Percentiles rank a stretch among this genome's conserved stretches.
These are phyloP conservation scores for Syzygium syzygioides DNA, from an alignment of 441 rosid species.

Conservation along the genomic window DNA sequence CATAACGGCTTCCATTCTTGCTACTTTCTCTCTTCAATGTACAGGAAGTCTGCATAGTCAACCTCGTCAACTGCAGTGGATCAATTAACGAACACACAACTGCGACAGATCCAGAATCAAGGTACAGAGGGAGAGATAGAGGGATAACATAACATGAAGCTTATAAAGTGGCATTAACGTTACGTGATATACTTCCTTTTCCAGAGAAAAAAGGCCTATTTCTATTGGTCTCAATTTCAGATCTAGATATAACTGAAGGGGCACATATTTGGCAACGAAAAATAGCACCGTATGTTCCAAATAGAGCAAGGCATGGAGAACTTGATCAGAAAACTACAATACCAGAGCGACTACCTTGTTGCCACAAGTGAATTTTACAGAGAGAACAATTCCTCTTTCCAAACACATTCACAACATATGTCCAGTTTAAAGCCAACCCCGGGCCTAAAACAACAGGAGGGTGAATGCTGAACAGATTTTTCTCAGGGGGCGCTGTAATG, in stretches of 20 bases:
- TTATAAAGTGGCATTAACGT: background rate
- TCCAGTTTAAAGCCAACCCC: constrained; percentile 16
- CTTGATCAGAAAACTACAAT: constrained; percentile 17
- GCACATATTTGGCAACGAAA: background rate
- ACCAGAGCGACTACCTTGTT: constrained; percentile 12
- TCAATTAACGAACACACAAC: background rate
- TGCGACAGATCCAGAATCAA: background rate
- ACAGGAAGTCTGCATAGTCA: background rate
- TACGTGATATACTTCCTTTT: background rate
- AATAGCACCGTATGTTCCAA: background rate
- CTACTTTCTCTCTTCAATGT: background rate
- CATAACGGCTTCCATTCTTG: background rate
- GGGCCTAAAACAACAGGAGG: constrained; percentile 11
- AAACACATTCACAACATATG: constrained; percentile 30
- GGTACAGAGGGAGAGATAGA: background rate
- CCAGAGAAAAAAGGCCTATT: background rate
- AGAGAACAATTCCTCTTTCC: constrained; percentile 26
- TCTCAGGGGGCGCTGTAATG: background rate
- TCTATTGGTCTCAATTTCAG: background rate
- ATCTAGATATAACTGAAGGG: background rate
- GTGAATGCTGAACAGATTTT: background rate
- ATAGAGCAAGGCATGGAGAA: background rate
- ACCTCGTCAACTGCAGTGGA: background rate
- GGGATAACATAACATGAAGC: background rate
- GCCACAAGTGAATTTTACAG: constrained; percentile 34